Evolutionary conservation across 2,329 filamentous ascomycete species (phyloP).

Genomic region (Ophiosphaerella herpotricha): DNA sequence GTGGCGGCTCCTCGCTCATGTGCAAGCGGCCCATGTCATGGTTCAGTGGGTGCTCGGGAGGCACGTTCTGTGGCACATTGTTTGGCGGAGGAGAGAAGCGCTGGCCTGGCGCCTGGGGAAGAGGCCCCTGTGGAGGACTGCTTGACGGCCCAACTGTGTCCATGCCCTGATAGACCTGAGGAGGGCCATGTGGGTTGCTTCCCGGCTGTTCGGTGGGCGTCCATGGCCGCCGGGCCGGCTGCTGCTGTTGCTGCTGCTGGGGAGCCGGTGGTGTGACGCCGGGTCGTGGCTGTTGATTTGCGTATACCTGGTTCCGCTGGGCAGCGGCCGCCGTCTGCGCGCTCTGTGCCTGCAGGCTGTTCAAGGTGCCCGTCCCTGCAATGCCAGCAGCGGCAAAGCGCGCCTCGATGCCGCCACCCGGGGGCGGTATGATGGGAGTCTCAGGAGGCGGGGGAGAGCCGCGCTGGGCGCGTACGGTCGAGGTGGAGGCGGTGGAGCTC

Average conservation of each 20-base stretch:
- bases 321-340: conserved; percentile 81
- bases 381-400: conserved; percentile 91
- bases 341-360: conserved; percentile 73
- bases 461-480: conserved; percentile 87
- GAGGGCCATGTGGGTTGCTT: conserved; percentile 83
- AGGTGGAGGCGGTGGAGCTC: conserved; percentile 86
- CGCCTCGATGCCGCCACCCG: conserved; percentile 83
- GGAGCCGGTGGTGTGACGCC: conserved; percentile 55
- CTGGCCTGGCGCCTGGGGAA: conserved; percentile 32
- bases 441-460: conserved; percentile 95
- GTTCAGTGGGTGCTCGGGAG: conserved; percentile 70
- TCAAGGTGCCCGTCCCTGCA: conserved; percentile 81
- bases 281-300: conserved; percentile 47
- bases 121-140: conserved; percentile 46
- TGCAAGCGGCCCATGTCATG: conserved; percentile 85
- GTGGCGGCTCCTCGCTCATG: conserved; percentile 81
- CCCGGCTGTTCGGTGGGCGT: conserved; percentile 92
- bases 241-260: conserved; percentile 46
- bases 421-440: conserved; percentile 79
- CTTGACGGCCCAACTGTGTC: conserved; percentile 62
- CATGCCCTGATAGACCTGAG: conserved; percentile 87
- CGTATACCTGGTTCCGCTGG: conserved; percentile 79
- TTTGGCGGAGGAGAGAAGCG: conserved; percentile 34
- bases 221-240: conserved; percentile 72
- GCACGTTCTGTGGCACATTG: conserved; percentile 25